phyloP scores from a whole-genome alignment of 805 yeast genomes.

The Sugiyamaella valdiviana region DNA sequence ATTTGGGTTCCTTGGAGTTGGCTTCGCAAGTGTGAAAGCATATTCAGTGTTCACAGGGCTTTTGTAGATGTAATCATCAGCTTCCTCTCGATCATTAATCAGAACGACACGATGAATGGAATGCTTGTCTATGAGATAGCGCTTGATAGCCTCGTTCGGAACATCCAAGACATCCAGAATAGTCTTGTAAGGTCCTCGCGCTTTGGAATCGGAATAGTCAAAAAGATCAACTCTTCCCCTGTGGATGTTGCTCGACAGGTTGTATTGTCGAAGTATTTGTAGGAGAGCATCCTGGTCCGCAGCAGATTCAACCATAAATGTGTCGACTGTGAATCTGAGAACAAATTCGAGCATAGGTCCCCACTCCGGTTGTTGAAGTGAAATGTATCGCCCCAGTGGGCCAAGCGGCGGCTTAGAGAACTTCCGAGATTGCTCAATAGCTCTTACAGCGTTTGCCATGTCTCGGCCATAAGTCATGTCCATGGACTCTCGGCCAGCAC shows the following conservation, averaged over 20 bases:
- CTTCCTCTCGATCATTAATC: slow-evolving; percentile 45
- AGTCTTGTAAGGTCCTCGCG: slow-evolving; percentile 39
- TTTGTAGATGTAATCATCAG: slow-evolving; percentile 39
- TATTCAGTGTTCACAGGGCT: slow-evolving; percentile 36
- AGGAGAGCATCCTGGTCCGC: slow-evolving; percentile 44
- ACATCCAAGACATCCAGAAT: slow-evolving; percentile 58
- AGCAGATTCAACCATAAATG: slow-evolving; percentile 62
- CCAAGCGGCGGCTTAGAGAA: slow-evolving; percentile 62
- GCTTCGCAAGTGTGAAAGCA: slow-evolving; percentile 6
- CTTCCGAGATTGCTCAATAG: slow-evolving; percentile 33
- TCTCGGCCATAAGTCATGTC: slow-evolving; percentile 47
- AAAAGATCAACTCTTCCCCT: slow-evolving; percentile 54
- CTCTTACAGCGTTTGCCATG: slow-evolving; percentile 39
- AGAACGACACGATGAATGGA: slow-evolving; percentile 53
- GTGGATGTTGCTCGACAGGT: slow-evolving; percentile 34
- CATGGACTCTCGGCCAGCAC: slow-evolving; percentile 10
- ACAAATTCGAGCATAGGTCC: slow-evolving; percentile 51
- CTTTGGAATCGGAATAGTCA: slow-evolving; percentile 43
- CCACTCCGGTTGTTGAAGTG: slow-evolving; percentile 56
- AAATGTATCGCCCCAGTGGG: slow-evolving; percentile 64
- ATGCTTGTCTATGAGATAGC: slow-evolving; percentile 54
- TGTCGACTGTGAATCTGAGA: slow-evolving; percentile 44
- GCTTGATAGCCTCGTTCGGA: slow-evolving; percentile 48
- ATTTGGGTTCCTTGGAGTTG: slow-evolving; percentile 1
- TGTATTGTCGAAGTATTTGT: slow-evolving; percentile 13